Evolutionary conservation across 352 stramenopile species (phyloP).

Genomic region (Globisporangium megalacanthum): DNA sequence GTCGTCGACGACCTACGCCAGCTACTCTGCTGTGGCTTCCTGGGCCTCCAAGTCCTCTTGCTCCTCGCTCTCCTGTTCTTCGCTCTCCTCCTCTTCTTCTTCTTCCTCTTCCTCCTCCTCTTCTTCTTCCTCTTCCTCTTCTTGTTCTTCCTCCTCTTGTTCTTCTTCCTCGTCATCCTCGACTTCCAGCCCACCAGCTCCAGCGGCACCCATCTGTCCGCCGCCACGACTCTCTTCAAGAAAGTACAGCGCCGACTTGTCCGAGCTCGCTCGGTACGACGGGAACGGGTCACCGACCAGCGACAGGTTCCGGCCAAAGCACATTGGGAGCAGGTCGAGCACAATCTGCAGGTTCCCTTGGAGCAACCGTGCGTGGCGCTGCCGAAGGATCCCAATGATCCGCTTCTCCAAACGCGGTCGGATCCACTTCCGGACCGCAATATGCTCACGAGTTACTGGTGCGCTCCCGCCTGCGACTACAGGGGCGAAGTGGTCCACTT

Average conservation of each 20-base stretch:
- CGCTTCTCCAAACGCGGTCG: slow-evolving; percentile 33
- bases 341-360: slow-evolving; percentile 31
- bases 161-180: background rate
- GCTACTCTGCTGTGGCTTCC: background rate
- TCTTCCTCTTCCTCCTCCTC: slow-evolving; percentile 3
- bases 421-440: slow-evolving; percentile 43
- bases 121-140: background rate
- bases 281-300: slow-evolving; percentile 37
- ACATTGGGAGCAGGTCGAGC: slow-evolving; percentile 14
- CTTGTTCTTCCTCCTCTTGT: slow-evolving; percentile 1
- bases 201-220: background rate
- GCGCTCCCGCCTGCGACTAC: slow-evolving; percentile 2
- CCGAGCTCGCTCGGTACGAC: slow-evolving; percentile 16
- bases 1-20: background rate
- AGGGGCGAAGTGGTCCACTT: background rate
- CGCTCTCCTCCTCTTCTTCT: slow-evolving; percentile 8
- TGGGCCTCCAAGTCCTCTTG: slow-evolving; percentile 6
- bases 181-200: background rate
- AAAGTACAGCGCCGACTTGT: slow-evolving; percentile 33
- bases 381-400: slow-evolving; percentile 35
- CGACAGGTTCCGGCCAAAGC: slow-evolving; percentile 16
- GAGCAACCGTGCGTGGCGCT: slow-evolving; percentile 39
- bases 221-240: slow-evolving; percentile 23
- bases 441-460: slow-evolving; percentile 35
- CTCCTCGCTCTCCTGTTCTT: slow-evolving; percentile 9